These are phyloP conservation scores for Tylopilus subfusipes DNA, from an alignment of 768 basidiomycete species.

Conservation along the genomic window DNA sequence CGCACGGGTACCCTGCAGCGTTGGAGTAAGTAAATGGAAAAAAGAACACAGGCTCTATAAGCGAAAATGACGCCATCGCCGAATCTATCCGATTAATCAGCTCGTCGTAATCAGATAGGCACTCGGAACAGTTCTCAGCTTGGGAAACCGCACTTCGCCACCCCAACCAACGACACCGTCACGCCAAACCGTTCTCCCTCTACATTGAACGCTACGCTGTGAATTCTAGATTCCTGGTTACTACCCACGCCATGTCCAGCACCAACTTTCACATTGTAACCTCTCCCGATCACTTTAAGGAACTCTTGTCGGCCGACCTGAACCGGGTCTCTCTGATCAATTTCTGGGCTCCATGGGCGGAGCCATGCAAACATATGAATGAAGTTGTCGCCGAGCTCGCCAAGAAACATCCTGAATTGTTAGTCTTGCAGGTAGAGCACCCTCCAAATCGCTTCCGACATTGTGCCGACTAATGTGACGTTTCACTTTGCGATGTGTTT, in stretches of 20 bases:
- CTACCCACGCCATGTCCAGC: conserved; percentile 18
- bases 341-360: conserved; percentile 95
- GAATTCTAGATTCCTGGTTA: background rate
- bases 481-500: background rate
- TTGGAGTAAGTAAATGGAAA: background rate
- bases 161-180: background rate
- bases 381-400: conserved; percentile 70
- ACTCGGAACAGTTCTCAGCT: background rate
- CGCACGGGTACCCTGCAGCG: background rate
- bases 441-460: background rate
- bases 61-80: background rate
- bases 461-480: background rate
- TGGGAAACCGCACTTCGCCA: background rate
- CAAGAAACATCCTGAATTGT: conserved; percentile 58
- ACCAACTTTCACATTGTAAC: conserved; percentile 47
- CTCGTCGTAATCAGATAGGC: background rate
- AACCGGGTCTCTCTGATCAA: conserved; percentile 80
- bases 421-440: conserved; percentile 70
- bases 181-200: background rate
- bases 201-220: background rate
- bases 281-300: conserved; percentile 71
- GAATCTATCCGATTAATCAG: background rate
- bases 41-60: background rate
- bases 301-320: conserved; percentile 72
- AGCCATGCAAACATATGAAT: conserved; percentile 89